Percentiles rank a stretch among this genome's conserved stretches.
These are phyloP conservation scores for Pleurotus ostreatus DNA, from an alignment of 768 basidiomycete genomes.

Conservation along the genomic window DNA sequence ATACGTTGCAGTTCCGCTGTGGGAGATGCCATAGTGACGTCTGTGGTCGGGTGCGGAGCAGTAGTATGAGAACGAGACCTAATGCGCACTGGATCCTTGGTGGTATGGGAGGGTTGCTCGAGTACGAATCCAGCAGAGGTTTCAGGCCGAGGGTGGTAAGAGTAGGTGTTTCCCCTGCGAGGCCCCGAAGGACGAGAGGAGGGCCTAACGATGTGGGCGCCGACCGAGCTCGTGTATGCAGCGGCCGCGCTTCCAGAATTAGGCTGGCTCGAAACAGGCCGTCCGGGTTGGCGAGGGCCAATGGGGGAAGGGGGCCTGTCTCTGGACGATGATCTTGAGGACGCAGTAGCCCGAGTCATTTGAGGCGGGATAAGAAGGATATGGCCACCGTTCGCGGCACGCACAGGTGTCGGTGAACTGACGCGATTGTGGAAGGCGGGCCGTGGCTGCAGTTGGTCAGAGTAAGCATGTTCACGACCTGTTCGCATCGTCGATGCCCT, in stretches of 20 bases:
- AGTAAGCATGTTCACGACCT: conserved; percentile 21
- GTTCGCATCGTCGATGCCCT: not conserved
- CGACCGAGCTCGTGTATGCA: not conserved
- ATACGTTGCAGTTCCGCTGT: conserved; percentile 24
- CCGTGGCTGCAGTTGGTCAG: conserved; percentile 6
- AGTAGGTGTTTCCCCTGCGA: conserved; percentile 4
- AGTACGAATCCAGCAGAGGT: not conserved
- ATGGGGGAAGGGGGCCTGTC: conserved; percentile 45
- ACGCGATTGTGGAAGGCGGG: not conserved
- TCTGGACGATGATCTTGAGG: conserved; percentile 20
- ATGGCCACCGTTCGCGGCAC: not conserved
- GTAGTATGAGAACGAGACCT: conserved; percentile 2
- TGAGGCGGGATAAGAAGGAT: not conserved
- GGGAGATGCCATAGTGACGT: not conserved
- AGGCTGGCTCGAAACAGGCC: conserved; percentile 10
- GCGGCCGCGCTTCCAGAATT: not conserved
- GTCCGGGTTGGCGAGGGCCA: conserved; percentile 41
- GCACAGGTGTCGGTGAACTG: conserved; percentile 10
- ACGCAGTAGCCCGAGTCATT: not conserved
- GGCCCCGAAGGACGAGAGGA: not conserved
- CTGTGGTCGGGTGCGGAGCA: not conserved
- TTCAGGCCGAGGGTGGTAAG: not conserved
- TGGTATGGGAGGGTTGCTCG: not conserved
- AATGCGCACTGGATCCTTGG: not conserved
- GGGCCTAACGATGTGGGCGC: not conserved